Evolutionary conservation across 208 protist species (phyloP).

Genomic region (Porcisia hertigi): DNA sequence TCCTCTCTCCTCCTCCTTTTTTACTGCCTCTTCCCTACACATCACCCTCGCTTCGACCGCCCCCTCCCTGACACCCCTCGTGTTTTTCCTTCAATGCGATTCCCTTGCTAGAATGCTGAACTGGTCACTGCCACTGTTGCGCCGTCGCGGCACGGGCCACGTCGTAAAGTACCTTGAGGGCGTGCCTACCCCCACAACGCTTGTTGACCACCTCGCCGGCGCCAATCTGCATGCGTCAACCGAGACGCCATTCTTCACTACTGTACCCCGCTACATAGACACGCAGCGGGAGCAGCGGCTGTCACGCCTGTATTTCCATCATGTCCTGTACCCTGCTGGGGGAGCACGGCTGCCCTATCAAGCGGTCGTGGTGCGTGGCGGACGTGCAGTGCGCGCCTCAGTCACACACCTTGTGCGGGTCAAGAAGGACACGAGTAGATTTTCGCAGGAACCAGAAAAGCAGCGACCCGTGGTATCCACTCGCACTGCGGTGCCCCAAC

Average conservation of each 20-base stretch:
- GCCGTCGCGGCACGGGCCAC: slow-evolving; percentile 35
- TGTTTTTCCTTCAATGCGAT: neutral
- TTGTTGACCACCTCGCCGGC: slow-evolving; percentile 80
- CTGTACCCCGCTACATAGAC: slow-evolving; percentile 69
- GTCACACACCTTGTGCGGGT: slow-evolving; percentile 10
- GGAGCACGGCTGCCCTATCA: slow-evolving; percentile 70
- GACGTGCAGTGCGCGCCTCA: slow-evolving; percentile 41
- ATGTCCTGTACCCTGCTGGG: slow-evolving; percentile 73
- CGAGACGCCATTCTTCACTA: slow-evolving; percentile 52
- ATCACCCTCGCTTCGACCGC: neutral
- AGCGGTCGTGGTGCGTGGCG: slow-evolving; percentile 66
- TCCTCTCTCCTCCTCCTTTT: slow-evolving; percentile 2
- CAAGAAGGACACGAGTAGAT: neutral
- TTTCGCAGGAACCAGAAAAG: neutral
- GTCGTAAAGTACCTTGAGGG: slow-evolving; percentile 83
- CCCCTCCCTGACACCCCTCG: neutral
- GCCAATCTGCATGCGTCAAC: slow-evolving; percentile 55
- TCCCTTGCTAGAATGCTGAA: slow-evolving; percentile 13
- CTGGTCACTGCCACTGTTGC: slow-evolving; percentile 16
- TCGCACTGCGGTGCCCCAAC: neutral
- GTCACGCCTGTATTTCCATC: slow-evolving; percentile 80
- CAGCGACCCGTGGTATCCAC: neutral
- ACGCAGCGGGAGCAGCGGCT: slow-evolving; percentile 55
- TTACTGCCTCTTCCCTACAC: neutral
- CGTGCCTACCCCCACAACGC: slow-evolving; percentile 47